Evolutionary conservation across 345 rosid species (phyloP).

Genomic region (Draba incana): DNA sequence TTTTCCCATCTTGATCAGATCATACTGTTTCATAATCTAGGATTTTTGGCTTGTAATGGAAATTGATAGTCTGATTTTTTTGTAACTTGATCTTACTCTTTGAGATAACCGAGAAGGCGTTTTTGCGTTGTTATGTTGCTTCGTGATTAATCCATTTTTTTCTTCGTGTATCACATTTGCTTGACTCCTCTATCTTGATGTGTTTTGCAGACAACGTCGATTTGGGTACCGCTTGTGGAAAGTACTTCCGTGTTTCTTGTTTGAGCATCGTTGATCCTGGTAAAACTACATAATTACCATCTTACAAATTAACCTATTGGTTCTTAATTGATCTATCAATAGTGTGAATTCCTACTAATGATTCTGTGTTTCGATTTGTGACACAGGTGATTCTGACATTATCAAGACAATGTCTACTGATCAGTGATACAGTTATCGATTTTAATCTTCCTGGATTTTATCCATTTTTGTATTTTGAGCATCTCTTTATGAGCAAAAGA

Average conservation of each 20-base stretch:
- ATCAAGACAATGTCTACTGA: slow-evolving; percentile 72
- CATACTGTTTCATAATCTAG: too few species aligned
- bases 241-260: slow-evolving; percentile 76
- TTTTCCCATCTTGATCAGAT: neutral
- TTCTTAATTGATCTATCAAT: neutral
- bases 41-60: too few species aligned
- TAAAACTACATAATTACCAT: slow-evolving; percentile 9
- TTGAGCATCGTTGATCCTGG: slow-evolving; percentile 71
- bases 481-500: slow-evolving; percentile 20
- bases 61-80: too few species aligned
- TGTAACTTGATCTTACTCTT: too few species aligned
- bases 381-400: slow-evolving; percentile 76
- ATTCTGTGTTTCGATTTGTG: neutral
- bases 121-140: too few species aligned
- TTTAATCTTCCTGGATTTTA: neutral
- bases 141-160: too few species aligned
- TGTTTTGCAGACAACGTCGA: slow-evolving; percentile 62
- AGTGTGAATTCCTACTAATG: neutral
- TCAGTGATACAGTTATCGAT: slow-evolving; percentile 42
- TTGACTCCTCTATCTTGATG: slow-evolving; percentile 5
- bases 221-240: slow-evolving; percentile 77
- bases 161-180: neutral
- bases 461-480: slow-evolving; percentile 20
- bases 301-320: neutral
- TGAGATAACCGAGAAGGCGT: too few species aligned